phyloP scores from a whole-genome alignment of 2,329 filamentous ascomycete species.

The Sporothrix globosa region DNA sequence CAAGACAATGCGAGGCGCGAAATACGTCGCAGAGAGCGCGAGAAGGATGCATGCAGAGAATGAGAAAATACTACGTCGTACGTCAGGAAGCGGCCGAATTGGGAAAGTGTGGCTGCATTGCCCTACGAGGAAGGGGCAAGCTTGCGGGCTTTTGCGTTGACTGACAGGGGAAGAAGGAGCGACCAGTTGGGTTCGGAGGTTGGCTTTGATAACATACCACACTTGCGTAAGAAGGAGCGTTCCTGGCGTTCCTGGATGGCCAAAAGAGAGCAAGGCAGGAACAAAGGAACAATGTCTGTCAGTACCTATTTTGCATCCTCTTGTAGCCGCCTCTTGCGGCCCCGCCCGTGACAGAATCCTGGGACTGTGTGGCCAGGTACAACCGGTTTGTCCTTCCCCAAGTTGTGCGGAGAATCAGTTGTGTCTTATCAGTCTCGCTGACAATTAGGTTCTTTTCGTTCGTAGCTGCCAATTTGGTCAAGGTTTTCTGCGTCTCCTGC shows the following conservation, averaged over 20 bases:
- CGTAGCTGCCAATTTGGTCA: constrained; percentile 26
- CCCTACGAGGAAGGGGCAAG: constrained; percentile 18
- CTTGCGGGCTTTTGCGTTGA: neutral
- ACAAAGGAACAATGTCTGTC: neutral
- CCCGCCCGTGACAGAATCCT: constrained; percentile 31
- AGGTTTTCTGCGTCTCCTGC: constrained; percentile 16
- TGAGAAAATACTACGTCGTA: constrained; percentile 25
- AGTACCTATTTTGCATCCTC: neutral
- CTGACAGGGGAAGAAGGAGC: constrained; percentile 17
- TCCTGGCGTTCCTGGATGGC: constrained; percentile 18
- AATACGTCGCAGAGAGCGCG: neutral
- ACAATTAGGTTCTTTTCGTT: neutral
- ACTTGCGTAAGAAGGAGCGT: constrained; percentile 5
- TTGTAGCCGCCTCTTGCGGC: constrained; percentile 20
- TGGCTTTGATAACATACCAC: neutral
- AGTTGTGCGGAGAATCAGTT: constrained; percentile 6
- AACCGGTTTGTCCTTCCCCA: neutral
- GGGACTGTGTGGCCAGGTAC: constrained; percentile 23
- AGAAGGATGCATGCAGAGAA: constrained; percentile 21
- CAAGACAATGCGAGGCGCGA: too few species aligned
- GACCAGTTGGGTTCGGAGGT: neutral
- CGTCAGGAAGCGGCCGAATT: constrained; percentile 11
- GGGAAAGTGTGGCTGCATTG: constrained; percentile 24
- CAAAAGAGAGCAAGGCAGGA: constrained; percentile 18
- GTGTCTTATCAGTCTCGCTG: constrained; percentile 17